Base-by-base conservation (phyloP, 352 stramenopile genomes). In the Peronospora destructor region DNA sequence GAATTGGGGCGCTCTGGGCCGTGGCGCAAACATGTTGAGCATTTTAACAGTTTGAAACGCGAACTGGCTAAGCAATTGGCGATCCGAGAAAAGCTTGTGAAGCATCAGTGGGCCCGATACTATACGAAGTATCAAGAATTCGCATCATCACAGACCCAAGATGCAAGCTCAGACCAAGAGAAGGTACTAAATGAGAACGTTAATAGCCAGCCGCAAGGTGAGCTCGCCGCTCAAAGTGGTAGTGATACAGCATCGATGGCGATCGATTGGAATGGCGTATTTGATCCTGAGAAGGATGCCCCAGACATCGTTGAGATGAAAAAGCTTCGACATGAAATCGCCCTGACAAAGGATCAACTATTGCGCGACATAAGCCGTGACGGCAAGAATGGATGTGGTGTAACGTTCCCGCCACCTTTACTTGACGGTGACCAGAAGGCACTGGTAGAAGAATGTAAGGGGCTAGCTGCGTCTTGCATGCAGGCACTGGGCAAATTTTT, bases 241-340 rank as follows among this genome's bases (percentile, higher is more conserved):
- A 17, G 14, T 29, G 34, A 47, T 46, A 12, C 42, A 3, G 35
- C 37, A 32, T 33, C 53, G n/a, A 59, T 49, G 30, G 44, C 23
- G 17, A 66, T 68, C n/a, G 57, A 73, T 45, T 67, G 51, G 49
- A 59, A 51, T 13, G 56, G 52, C 6, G 58, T 76, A 1, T 75
- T 68, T 26, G 65, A 80, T 39, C 28, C 47, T 26, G 63, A 54
- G 0, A 68, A 56, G 3, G 73, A 87, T n/a, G 45, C 71, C 2
- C 58, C 70, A 0, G 68, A 86, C 14, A 51, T 86, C 5, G 56
- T 76, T 11, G 70, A 84, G 40, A 85, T 90, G 69, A 90, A 90
- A 49, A 82, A 77, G 41, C 68, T 90, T 29, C 67, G 73, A 1
- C 61, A 85, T 47, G 73, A 87, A 45, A 84, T 90, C 11, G 68